phyloP scores from a whole-genome alignment of 139 green algal genomes.

The Nannochloris sp. region DNA sequence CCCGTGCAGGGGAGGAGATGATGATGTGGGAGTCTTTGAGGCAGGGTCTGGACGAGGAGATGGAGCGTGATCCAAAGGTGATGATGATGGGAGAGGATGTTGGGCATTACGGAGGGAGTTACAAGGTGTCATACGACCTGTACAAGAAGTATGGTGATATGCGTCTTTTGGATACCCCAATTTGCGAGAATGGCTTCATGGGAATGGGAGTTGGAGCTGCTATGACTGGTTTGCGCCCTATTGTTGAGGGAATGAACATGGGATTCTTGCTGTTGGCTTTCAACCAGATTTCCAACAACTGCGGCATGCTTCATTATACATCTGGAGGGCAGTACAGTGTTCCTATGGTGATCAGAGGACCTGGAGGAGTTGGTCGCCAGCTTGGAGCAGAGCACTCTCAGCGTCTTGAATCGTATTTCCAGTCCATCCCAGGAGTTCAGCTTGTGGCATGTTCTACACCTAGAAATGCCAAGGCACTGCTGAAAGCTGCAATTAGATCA shows the following conservation, averaged over 20 bases:
- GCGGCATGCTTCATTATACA: conserved; percentile 96
- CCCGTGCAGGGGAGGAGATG: conserved; percentile 51
- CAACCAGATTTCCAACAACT: conserved; percentile 99
- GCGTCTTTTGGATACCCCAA: conserved; percentile 89
- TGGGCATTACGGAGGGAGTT: conserved; percentile 89
- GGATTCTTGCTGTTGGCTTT: conserved; percentile 95
- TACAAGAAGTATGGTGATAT: conserved; percentile 96
- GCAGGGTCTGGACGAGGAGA: conserved; percentile 86
- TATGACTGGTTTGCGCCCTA: conserved; percentile 90
- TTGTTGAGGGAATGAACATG: conserved; percentile 99
- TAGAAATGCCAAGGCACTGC: conserved; percentile 82
- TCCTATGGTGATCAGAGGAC: conserved; percentile 76
- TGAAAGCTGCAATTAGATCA: conserved; percentile 75
- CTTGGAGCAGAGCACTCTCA: conserved; percentile 93
- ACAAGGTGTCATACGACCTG: conserved; percentile 84
- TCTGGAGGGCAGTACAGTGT: conserved; percentile 92
- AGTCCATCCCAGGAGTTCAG: conserved; percentile 91
- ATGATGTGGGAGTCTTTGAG: conserved; percentile 91
- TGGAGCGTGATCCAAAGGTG: conserved; percentile 85
- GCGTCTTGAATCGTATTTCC: conserved; percentile 95
- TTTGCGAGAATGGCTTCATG: conserved; percentile 88
- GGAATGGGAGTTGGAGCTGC: conserved; percentile 92
- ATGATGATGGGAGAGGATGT: conserved; percentile 92
- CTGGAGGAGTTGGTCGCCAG: conserved; percentile 84
- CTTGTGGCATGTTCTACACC: conserved; percentile 83